Base-by-base conservation (phyloP, 78 protist species). In the Speleostelium caveatum region DNA sequence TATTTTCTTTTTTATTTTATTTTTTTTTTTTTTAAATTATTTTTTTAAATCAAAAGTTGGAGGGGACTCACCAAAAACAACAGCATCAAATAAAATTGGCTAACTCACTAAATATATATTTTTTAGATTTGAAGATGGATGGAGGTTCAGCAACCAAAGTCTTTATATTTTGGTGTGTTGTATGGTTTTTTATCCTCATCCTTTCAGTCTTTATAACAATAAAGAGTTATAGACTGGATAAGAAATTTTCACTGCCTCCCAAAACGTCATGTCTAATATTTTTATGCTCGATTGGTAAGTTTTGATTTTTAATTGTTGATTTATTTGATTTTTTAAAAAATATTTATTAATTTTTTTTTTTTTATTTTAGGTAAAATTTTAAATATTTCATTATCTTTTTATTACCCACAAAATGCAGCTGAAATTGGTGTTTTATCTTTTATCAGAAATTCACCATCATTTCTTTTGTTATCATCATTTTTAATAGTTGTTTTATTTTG, bases 241-340 rank as follows among this genome's bases (percentile, higher is more conserved):
- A 58, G 16, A 58, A 16, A 16, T 58, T 58, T 19, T 58, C 63
- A 68, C 30, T 68, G 28, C 75, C 75, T 5, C 36, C 33, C 2
- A 68, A 39, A 35, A 68, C 75, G 1, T 19, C 32, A 39, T 42
- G 39, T 42, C 33, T 68, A 42, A 68, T 68, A 68, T 39, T 68
- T n/a, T 68, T 68, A 42, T 39, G 75, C 3, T 45, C 75, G 7
- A 38, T 68, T 68, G 19, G 75, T 68, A 68, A 68, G 59, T 68
- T 14, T 68, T 19, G 3, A 66, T 10, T 19, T 17, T 22, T 35
- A 66, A 21, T 39, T 39, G 30, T 24, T 62, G 2, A 24, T 5
- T 8, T 24, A n/a, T 32, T 8, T n/a, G 10, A 39, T 14, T 17
- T 6, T 61, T 30, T 30, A n/a, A 28, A 30, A n/a, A 30, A 66